Percentiles rank a stretch among this genome's conserved stretches.
Evolutionary conservation across 768 basidiomycete species (phyloP).

Genomic region (Nidula microcarpa): DNA sequence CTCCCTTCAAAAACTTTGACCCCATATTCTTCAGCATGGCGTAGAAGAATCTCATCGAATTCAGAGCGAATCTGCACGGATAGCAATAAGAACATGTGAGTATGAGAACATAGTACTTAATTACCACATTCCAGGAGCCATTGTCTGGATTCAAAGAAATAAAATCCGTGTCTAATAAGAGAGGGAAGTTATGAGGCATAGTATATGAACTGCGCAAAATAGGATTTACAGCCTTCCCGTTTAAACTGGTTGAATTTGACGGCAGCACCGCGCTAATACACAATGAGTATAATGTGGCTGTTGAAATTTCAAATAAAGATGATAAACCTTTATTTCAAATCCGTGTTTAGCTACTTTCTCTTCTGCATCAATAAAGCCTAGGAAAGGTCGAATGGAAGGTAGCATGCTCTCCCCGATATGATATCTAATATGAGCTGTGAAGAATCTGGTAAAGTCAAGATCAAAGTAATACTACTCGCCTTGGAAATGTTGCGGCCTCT

Average conservation of each 20-base stretch:
- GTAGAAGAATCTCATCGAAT: slow-evolving; percentile 30
- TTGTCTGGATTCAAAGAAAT: slow-evolving; percentile 19
- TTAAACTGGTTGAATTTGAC: slow-evolving; percentile 34
- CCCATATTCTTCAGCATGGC: slow-evolving; percentile 26
- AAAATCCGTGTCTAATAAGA: slow-evolving; percentile 31
- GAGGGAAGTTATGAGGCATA: neutral
- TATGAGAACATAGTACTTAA: slow-evolving; percentile 5
- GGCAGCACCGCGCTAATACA: slow-evolving; percentile 32
- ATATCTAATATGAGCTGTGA: slow-evolving; percentile 15
- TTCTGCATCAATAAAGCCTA: slow-evolving; percentile 31
- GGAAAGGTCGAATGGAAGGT: slow-evolving; percentile 28
- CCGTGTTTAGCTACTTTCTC: slow-evolving; percentile 27
- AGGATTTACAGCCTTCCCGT: slow-evolving; percentile 32
- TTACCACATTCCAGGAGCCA: slow-evolving; percentile 32
- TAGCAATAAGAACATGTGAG: slow-evolving; percentile 2
- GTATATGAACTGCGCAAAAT: neutral
- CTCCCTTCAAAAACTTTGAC: slow-evolving; percentile 28
- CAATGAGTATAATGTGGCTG: neutral
- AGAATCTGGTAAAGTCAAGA: neutral
- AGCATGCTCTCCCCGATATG: slow-evolving; percentile 37
- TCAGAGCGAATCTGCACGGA: slow-evolving; percentile 25
- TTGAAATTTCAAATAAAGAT: neutral
- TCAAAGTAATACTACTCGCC: neutral
- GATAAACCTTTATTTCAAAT: slow-evolving; percentile 26
- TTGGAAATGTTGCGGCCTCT: slow-evolving; percentile 18